Percentiles rank a stretch among this genome's conserved stretches.
Evolutionary conservation across 306 rosid species (phyloP).

Genomic region (barrel medic (Medicago truncatula)): DNA sequence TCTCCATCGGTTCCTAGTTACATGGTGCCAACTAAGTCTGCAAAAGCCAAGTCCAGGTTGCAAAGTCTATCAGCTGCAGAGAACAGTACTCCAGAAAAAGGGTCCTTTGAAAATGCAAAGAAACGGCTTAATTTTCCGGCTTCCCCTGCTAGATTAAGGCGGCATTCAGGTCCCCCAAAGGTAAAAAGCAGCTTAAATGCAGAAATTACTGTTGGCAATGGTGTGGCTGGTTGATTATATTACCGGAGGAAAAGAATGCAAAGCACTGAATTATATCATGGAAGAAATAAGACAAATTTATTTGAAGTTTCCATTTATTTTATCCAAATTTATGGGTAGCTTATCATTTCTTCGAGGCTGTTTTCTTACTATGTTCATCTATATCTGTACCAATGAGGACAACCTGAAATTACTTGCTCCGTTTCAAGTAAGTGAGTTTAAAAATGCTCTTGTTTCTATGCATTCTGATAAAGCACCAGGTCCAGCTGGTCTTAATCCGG

Average conservation of each 20-base stretch:
- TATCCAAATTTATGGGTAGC: constrained; percentile 36
- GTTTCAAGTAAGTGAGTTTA: no score
- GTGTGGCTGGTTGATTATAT: constrained; percentile 51
- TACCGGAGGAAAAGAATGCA: constrained; percentile 25
- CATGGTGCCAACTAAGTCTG: constrained; percentile 88
- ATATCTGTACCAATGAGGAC: no score
- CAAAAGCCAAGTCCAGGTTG: constrained; percentile 81
- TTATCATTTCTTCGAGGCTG: constrained; percentile 43
- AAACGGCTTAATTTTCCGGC: constrained; percentile 77
- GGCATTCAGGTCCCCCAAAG: constrained; percentile 81
- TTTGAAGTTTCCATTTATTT: constrained; percentile 45
- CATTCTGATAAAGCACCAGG: no score
- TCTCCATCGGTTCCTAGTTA: constrained; percentile 79
- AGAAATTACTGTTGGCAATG: constrained; percentile 57
- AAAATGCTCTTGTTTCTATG: no score
- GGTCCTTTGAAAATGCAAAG: constrained; percentile 63
- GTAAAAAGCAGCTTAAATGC: constrained; percentile 62
- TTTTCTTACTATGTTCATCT: constrained; percentile 41
- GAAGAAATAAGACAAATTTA: constrained; percentile 38
- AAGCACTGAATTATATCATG: constrained; percentile 33
- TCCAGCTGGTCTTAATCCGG: no score
- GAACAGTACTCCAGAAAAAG: constrained; percentile 61
- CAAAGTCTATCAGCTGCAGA: constrained; percentile 68
- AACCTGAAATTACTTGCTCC: no score
- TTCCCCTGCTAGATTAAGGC: constrained; percentile 80